Evolutionary conservation across 2,329 filamentous ascomycete genomes (phyloP).

Genomic region (Beauveria brongniartii): DNA sequence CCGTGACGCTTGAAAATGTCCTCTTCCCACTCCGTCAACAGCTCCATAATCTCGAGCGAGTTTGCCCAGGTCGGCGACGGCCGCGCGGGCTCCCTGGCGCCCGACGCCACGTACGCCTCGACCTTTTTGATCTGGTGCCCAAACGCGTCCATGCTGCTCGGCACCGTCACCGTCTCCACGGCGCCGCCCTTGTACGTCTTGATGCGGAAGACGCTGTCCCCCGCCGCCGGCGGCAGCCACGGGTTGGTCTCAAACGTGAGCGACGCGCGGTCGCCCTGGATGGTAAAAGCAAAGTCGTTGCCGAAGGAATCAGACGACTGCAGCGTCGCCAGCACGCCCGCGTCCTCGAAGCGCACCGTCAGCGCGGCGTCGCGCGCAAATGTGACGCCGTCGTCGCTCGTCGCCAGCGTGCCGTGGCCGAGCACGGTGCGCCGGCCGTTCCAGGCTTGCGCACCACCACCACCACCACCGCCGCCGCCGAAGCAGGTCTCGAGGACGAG

Average conservation of each 20-base stretch:
- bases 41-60: conserved; percentile 20
- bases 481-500: conserved; percentile 19
- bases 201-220: conserved; percentile 19
- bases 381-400: conserved; percentile 13
- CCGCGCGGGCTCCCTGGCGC: conserved; percentile 15
- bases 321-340: conserved; percentile 18
- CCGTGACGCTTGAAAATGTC: conserved; percentile 11
- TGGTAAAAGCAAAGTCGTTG: conserved; percentile 19
- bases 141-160: conserved; percentile 18
- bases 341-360: conserved; percentile 17
- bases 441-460: conserved; percentile 10
- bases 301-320: conserved; percentile 21
- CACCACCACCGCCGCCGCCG: conserved; percentile 6
- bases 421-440: conserved; percentile 13
- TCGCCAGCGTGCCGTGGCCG: conserved; percentile 18
- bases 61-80: conserved; percentile 19
- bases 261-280: conserved; percentile 18
- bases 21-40: conserved; percentile 20
- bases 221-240: conserved; percentile 20
- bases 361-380: conserved; percentile 19
- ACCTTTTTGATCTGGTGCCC: conserved; percentile 19
- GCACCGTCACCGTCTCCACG: conserved; percentile 16
- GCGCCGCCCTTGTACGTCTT: conserved; percentile 16
- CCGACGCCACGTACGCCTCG: conserved; percentile 16
- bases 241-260: conserved; percentile 21